phyloP scores from a whole-genome alignment of 2,329 filamentous ascomycete genomes.

The Teratosphaeria pseudoeucalypti region DNA sequence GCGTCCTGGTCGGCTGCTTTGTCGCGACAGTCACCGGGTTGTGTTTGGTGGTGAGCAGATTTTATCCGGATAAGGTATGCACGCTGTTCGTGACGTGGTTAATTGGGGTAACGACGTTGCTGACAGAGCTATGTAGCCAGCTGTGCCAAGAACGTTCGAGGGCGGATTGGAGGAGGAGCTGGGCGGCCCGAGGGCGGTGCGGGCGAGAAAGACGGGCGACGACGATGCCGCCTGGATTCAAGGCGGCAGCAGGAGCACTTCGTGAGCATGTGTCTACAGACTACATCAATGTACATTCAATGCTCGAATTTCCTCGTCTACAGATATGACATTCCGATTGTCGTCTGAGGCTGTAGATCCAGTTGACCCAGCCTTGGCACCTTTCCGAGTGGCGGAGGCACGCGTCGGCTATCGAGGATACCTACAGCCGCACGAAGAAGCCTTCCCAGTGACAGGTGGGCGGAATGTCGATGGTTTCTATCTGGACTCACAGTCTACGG shows the following conservation, averaged over 20 bases:
- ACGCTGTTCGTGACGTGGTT: background rate
- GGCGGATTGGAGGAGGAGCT: slow-evolving; percentile 40
- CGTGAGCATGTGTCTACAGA: background rate
- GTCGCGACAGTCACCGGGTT: slow-evolving; percentile 31
- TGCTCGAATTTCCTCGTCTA: background rate
- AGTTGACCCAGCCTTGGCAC: background rate
- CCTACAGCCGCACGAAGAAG: too few relatives aligned
- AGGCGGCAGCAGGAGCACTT: slow-evolving; percentile 1
- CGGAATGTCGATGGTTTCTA: too few relatives aligned
- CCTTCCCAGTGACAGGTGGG: too few relatives aligned
- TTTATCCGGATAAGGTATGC: slow-evolving; percentile 35
- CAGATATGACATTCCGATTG: background rate
- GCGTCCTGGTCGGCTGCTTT: slow-evolving; percentile 44
- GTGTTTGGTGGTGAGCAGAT: slow-evolving; percentile 28
- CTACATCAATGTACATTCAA: background rate
- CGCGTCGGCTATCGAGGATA: too few relatives aligned
- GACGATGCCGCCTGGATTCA: slow-evolving; percentile 3
- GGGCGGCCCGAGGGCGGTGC: slow-evolving; percentile 27
- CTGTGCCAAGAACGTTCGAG: slow-evolving; percentile 35
- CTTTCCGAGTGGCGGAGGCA: too few relatives aligned
- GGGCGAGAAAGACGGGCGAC: slow-evolving; percentile 2
- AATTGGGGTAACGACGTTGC: background rate
- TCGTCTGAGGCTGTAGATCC: too few relatives aligned
- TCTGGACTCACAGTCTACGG: too few relatives aligned
- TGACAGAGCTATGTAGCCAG: slow-evolving; percentile 17